A percentile compares a stretch with the other conserved stretches of the same genome.
These are phyloP conservation scores for Neoboletus magnificus DNA, from an alignment of 768 basidiomycete genomes.

Conservation along the genomic window DNA sequence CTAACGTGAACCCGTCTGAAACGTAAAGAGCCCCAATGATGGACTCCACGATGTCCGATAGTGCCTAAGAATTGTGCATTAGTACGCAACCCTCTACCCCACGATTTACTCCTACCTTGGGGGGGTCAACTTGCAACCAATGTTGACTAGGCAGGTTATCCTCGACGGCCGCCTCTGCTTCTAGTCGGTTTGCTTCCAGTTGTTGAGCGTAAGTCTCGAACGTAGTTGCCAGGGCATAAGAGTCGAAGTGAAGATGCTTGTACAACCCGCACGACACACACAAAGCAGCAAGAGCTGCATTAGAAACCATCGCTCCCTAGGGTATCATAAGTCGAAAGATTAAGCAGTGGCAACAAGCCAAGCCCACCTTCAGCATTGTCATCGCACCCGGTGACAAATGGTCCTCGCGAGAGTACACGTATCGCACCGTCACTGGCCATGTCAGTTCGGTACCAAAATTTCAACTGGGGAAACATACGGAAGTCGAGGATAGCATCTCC, in stretches of 20 bases:
- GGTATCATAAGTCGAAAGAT: not conserved
- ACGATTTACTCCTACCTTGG: constrained; percentile 52
- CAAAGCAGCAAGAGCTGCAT: constrained; percentile 70
- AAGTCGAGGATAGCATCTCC: constrained; percentile 87
- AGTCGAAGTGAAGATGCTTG: constrained; percentile 56
- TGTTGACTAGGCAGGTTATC: constrained; percentile 60
- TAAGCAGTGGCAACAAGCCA: not conserved
- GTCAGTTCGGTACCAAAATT: not conserved
- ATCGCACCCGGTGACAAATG: constrained; percentile 71
- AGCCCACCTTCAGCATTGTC: constrained; percentile 67
- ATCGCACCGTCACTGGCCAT: constrained; percentile 62
- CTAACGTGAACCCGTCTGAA: constrained; percentile 64
- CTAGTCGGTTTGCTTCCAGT: constrained; percentile 47
- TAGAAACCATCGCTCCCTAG: constrained; percentile 85
- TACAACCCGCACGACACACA: constrained; percentile 69
- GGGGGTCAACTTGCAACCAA: constrained; percentile 74
- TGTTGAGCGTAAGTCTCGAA: constrained; percentile 53
- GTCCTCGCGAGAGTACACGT: constrained; percentile 64
- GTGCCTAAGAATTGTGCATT: constrained; percentile 42
- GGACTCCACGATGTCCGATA: constrained; percentile 81
- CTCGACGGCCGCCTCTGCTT: constrained; percentile 49
- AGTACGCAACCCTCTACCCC: not conserved
- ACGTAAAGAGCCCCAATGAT: constrained; percentile 77
- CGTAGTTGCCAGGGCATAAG: constrained; percentile 44
- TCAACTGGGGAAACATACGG: constrained; percentile 42